Conservation (phyloP, 2,329 filamentous ascomycete genomes). For the Fusarium sacchari region DNA sequence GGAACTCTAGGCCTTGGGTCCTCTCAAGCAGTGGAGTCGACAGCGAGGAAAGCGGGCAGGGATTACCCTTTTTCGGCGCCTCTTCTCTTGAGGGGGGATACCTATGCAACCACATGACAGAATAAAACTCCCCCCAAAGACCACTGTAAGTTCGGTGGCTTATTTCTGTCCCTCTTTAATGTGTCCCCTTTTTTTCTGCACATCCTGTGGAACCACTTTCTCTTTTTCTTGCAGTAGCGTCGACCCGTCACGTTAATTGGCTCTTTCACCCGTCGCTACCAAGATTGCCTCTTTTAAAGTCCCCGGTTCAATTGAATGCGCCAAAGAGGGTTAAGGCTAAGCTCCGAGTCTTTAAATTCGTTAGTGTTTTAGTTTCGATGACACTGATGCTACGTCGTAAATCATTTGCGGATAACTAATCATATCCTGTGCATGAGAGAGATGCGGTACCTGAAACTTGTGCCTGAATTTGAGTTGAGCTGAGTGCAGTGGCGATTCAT, state of each 20-base stretch:
- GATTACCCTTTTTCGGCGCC: background rate
- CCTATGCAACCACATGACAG: background rate
- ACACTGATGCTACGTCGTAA: background rate
- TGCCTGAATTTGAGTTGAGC: background rate
- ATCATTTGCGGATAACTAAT: background rate
- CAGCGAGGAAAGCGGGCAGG: background rate
- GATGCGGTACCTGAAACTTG: background rate
- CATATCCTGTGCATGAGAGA: background rate
- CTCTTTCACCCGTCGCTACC: background rate
- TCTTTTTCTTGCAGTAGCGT: conserved; percentile 5
- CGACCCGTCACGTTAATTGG: conserved; percentile 8
- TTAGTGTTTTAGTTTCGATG: background rate
- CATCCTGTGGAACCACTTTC: background rate
- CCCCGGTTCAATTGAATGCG: background rate
- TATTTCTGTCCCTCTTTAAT: background rate
- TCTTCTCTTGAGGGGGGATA: background rate
- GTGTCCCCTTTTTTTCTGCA: conserved; percentile 18
- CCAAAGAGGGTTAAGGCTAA: background rate
- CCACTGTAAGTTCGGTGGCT: background rate
- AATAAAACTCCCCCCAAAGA: rapidly evolving
- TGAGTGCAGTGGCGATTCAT: background rate
- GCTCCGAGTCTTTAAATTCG: conserved; percentile 3
- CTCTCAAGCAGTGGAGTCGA: conserved; percentile 12
- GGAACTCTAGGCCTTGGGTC: background rate
- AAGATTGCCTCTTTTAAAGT: conserved; percentile 14